phyloP scores from a whole-genome alignment of 441 rosid genomes.

The Erysimum cheiri region DNA sequence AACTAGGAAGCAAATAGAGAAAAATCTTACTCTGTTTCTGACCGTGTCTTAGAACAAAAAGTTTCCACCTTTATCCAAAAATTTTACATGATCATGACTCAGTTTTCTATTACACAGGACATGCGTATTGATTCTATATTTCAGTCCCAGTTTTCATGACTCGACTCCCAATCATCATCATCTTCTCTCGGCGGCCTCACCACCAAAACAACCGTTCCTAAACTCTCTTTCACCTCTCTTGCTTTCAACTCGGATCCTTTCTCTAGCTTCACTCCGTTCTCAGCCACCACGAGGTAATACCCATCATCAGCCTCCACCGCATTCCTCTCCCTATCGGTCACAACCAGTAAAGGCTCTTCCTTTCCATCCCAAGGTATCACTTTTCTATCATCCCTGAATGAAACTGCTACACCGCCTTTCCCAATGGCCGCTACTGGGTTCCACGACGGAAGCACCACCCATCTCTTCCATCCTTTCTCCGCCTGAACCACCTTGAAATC shows the following conservation, averaged over 20 bases:
- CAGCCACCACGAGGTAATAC: conserved; percentile 62
- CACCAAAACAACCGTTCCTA: conserved; percentile 70
- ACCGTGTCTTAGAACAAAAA: conserved; percentile 32
- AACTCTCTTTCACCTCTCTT: conserved; percentile 54
- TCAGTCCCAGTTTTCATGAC: conserved; percentile 85
- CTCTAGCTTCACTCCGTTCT: conserved; percentile 63
- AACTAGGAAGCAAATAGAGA: conserved; percentile 26
- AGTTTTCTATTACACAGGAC: conserved; percentile 29
- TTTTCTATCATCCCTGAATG: conserved; percentile 68
- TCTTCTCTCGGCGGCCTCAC: conserved; percentile 77
- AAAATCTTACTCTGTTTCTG: conserved; percentile 33
- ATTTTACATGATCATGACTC: conserved; percentile 28
- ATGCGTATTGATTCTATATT: background rate
- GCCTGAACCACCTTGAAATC: conserved; percentile 79
- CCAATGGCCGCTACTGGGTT: conserved; percentile 50
- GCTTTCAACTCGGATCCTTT: conserved; percentile 69
- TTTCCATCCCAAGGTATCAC: conserved; percentile 75
- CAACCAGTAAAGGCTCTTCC: conserved; percentile 80
- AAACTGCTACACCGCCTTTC: conserved; percentile 71
- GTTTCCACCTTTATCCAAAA: conserved; percentile 40
- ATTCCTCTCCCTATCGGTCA: conserved; percentile 65
- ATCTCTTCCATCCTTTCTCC: conserved; percentile 81
- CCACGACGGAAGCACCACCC: conserved; percentile 92
- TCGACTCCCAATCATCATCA: conserved; percentile 59
- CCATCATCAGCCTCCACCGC: conserved; percentile 63